Evolutionary conservation across 2,329 filamentous ascomycete species (phyloP).

Genomic region (Trichoderma asperellum): DNA sequence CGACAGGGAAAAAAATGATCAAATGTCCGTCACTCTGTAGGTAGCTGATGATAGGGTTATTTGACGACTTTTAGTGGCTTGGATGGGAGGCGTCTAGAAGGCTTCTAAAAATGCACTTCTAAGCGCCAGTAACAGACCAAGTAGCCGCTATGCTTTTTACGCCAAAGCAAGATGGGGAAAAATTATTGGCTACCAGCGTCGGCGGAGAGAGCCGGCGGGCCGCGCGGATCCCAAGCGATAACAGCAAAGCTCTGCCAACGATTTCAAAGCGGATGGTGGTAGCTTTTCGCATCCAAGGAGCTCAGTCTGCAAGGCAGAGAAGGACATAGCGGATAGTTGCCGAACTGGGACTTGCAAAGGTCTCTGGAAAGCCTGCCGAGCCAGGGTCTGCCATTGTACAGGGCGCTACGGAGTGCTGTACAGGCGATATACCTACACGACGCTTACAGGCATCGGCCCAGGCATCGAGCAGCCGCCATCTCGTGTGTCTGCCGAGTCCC

Average conservation of each 20-base stretch:
- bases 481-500: not conserved
- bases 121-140: not conserved
- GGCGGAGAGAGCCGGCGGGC: slow-evolving; percentile 12
- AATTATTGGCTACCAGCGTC: slow-evolving; percentile 5
- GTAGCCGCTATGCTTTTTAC: not conserved
- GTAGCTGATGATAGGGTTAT: not conserved
- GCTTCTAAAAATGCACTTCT: not conserved
- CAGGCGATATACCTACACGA: not conserved
- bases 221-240: slow-evolving; percentile 12
- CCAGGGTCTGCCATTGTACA: slow-evolving; percentile 4
- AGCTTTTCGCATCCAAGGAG: not conserved
- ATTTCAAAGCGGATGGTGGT: not conserved
- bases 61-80: not conserved
- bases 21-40: not conserved
- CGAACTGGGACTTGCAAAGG: not conserved
- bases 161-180: slow-evolving; percentile 8
- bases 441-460: not conserved
- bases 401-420: slow-evolving; percentile 15
- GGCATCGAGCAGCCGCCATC: slow-evolving; percentile 5
- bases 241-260: not conserved
- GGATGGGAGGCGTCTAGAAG: slow-evolving; percentile 4
- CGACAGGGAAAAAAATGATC: not conserved
- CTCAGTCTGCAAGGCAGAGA: not conserved
- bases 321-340: not conserved
- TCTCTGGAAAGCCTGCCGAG: not conserved